Evolutionary conservation across 306 rosid genomes (phyloP).

Genomic region (Luffa aegyptiaca): DNA sequence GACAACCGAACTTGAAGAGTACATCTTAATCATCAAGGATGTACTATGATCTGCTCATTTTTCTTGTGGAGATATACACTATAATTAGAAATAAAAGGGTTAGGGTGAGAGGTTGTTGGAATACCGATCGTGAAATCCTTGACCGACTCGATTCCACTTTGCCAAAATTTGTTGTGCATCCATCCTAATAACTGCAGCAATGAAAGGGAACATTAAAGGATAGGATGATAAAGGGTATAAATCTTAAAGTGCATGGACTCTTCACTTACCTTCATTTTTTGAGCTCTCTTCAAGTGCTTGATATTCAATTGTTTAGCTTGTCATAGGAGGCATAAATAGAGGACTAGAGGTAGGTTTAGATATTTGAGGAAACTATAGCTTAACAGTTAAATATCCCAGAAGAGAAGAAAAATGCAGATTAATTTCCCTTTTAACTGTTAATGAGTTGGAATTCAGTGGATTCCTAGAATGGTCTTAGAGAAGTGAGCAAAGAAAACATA

Average conservation of each 20-base stretch:
- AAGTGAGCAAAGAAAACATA: conserved; percentile 53
- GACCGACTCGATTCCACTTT: conserved; percentile 42
- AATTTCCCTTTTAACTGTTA: conserved; percentile 22
- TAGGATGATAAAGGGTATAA: background rate
- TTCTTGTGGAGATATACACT: background rate
- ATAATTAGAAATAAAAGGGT: conserved; percentile 11
- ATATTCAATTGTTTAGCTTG: conserved; percentile 20
- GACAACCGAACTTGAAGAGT: background rate
- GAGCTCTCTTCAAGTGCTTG: conserved; percentile 28
- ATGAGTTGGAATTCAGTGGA: conserved; percentile 40
- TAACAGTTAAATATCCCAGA: conserved; percentile 1
- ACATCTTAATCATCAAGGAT: background rate
- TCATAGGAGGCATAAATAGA: conserved; percentile 25
- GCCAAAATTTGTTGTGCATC: conserved; percentile 75
- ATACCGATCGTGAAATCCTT: conserved; percentile 66
- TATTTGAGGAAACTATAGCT: conserved; percentile 16
- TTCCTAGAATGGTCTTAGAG: conserved; percentile 40
- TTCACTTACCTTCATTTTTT: conserved; percentile 71
- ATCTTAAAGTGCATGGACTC: background rate
- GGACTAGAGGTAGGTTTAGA: conserved; percentile 22
- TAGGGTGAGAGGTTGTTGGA: conserved; percentile 13
- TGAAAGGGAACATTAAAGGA: conserved; percentile 21
- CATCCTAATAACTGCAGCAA: conserved; percentile 77
- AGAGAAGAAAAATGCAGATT: conserved; percentile 17
- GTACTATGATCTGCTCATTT: background rate